Conservation (phyloP, 2,329 filamentous ascomycete genomes). For the Penicillium sumatraense region DNA sequence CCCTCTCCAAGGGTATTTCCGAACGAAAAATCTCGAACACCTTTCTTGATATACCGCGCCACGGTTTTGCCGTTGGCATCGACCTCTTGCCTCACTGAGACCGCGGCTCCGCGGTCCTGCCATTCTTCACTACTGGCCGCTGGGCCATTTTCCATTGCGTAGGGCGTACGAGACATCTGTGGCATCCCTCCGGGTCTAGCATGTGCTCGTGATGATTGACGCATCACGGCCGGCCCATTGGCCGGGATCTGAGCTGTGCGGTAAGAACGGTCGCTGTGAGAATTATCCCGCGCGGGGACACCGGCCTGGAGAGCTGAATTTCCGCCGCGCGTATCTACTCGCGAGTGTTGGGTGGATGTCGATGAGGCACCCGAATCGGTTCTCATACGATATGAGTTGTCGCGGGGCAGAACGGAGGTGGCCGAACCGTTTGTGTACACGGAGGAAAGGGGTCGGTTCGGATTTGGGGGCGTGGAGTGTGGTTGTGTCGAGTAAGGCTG, state of each 20-base stretch:
- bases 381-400: conserved; percentile 58
- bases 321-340: conserved; percentile 67
- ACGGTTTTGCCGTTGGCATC: conserved; percentile 84
- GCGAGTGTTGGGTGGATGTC: conserved; percentile 58
- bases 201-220: conserved; percentile 76
- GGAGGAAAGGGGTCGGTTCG: conserved; percentile 52
- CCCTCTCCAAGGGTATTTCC: conserved; percentile 89
- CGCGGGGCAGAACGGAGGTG: conserved; percentile 42
- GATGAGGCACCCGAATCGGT: conserved; percentile 65
- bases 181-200: conserved; percentile 49
- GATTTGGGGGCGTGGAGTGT: conserved; percentile 41
- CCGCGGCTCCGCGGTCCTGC: conserved; percentile 92
- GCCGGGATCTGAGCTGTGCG: conserved; percentile 62
- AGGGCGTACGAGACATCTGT: conserved; percentile 50
- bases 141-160: conserved; percentile 62
- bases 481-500: conserved; percentile 48
- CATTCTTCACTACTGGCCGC: conserved; percentile 82
- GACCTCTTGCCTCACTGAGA: conserved; percentile 78
- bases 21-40: conserved; percentile 95
- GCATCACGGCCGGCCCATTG: conserved; percentile 70
- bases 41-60: conserved; percentile 88
- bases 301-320: conserved; percentile 63
- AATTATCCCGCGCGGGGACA: conserved; percentile 69
- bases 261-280: conserved; percentile 71
- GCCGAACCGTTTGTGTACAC: conserved; percentile 53